These are phyloP conservation scores for Penicillium sp. DNA, from an alignment of 2,329 filamentous ascomycete genomes.

Conservation along the genomic window DNA sequence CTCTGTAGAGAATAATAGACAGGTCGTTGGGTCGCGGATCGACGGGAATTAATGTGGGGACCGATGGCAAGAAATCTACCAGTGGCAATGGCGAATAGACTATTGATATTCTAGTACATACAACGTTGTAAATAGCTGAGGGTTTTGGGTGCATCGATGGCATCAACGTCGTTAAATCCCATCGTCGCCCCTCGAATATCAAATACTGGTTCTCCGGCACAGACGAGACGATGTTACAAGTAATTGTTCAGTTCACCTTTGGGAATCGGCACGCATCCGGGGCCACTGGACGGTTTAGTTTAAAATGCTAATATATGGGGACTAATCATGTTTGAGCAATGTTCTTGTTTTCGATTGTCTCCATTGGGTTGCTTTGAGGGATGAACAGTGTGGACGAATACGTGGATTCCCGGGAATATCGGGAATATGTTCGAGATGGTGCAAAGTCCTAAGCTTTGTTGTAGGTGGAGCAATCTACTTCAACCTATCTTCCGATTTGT, in stretches of 20 bases:
- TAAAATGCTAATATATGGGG: neutral
- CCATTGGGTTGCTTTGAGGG: neutral
- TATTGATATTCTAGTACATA: neutral
- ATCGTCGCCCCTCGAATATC: neutral
- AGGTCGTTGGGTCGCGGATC: conserved; percentile 1
- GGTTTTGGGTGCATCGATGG: neutral
- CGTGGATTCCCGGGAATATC: too few species aligned
- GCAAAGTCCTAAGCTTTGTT: neutral
- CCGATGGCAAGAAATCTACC: neutral
- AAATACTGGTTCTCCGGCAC: neutral
- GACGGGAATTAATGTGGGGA: conserved; percentile 9
- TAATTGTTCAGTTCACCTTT: conserved; percentile 3
- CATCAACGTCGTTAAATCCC: neutral
- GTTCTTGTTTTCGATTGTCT: neutral
- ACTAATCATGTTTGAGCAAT: neutral
- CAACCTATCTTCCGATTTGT: neutral
- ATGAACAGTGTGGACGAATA: neutral
- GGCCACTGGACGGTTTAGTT: neutral
- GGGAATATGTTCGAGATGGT: neutral
- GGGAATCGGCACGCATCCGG: conserved; percentile 13
- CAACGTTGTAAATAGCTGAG: neutral
- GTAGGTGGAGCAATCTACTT: neutral
- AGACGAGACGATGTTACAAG: conserved; percentile 5
- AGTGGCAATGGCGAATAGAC: neutral
- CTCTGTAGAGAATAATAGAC: neutral